Conservation (phyloP, 352 stramenopile genomes). For the Phytopythium ostracodes region DNA sequence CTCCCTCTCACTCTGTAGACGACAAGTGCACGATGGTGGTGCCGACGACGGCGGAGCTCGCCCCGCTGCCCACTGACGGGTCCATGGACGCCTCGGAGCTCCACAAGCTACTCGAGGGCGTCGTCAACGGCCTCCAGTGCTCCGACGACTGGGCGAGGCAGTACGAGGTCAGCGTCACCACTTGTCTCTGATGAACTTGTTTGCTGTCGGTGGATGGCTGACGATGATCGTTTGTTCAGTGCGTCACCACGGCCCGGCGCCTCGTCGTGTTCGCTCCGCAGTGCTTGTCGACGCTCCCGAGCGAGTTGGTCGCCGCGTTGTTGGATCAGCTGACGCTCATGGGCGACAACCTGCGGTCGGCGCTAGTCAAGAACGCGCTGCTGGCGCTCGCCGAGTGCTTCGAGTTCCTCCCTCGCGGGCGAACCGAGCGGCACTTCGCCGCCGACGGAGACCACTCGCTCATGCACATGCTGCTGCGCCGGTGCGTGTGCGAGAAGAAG, state of each 20-base stretch:
- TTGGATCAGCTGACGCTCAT: constrained; percentile 31
- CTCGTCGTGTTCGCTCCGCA: constrained; percentile 41
- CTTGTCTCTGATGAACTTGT: not conserved
- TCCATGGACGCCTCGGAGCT: constrained; percentile 18
- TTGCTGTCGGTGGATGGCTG: not conserved
- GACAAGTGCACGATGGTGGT: constrained; percentile 39
- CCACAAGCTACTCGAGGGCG: constrained; percentile 18
- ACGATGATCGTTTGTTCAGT: constrained; percentile 9
- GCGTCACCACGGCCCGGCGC: constrained; percentile 44
- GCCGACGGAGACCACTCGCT: constrained; percentile 15
- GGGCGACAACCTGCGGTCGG: constrained; percentile 63
- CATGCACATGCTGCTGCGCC: constrained; percentile 53
- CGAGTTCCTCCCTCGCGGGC: constrained; percentile 24
- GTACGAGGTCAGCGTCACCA: constrained; percentile 36
- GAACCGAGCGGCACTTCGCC: constrained; percentile 16
- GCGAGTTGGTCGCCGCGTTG: constrained; percentile 19
- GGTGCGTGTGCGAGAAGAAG: constrained; percentile 66
- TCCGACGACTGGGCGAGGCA: constrained; percentile 54
- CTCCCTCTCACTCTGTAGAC: constrained; percentile 16
- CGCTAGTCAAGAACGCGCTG: constrained; percentile 68
- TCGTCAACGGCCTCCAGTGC: not conserved
- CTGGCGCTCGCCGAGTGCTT: constrained; percentile 61
- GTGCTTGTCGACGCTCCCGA: constrained; percentile 12
- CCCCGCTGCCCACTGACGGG: constrained; percentile 16
- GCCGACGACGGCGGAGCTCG: constrained; percentile 37